Percentiles rank a stretch among this genome's conserved stretches.
Evolutionary conservation across 1,284 basidiomycete species (phyloP).

Genomic region (Stereum hirsutum): DNA sequence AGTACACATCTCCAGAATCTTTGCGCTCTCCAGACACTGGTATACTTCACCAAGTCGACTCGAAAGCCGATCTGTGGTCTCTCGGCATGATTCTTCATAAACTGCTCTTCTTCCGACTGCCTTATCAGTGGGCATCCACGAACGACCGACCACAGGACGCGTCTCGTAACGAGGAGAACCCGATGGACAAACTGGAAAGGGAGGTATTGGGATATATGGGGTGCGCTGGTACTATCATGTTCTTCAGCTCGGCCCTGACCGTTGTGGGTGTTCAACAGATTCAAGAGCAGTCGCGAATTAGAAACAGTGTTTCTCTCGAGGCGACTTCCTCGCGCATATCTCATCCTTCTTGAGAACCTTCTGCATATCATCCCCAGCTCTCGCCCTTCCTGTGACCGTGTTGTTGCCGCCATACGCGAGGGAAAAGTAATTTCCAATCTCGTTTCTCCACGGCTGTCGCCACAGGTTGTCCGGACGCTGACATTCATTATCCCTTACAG

Average conservation of each 20-base stretch:
- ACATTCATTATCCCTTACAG: no score
- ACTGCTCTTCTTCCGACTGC: constrained; percentile 80
- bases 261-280: constrained; percentile 26
- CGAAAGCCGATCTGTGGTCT: constrained; percentile 87
- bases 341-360: constrained; percentile 66
- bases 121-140: constrained; percentile 61
- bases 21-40: constrained; percentile 64
- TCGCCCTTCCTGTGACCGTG: constrained; percentile 68
- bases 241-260: not conserved
- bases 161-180: constrained; percentile 34
- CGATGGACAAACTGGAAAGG: constrained; percentile 55
- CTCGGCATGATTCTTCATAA: constrained; percentile 90
- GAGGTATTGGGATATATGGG: constrained; percentile 76
- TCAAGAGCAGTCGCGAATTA: constrained; percentile 46
- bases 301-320: constrained; percentile 53
- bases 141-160: constrained; percentile 25
- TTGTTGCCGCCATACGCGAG: constrained; percentile 52
- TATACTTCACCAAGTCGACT: constrained; percentile 64
- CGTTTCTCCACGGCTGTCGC: no score
- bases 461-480: no score
- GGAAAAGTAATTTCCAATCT: constrained; percentile 42
- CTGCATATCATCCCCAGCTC: constrained; percentile 48
- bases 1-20: constrained; percentile 83
- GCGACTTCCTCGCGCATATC: constrained; percentile 57
- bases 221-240: constrained; percentile 23